Evolutionary conservation across 1,139 yeast species (phyloP).

Genomic region (Taphrina pruni): DNA sequence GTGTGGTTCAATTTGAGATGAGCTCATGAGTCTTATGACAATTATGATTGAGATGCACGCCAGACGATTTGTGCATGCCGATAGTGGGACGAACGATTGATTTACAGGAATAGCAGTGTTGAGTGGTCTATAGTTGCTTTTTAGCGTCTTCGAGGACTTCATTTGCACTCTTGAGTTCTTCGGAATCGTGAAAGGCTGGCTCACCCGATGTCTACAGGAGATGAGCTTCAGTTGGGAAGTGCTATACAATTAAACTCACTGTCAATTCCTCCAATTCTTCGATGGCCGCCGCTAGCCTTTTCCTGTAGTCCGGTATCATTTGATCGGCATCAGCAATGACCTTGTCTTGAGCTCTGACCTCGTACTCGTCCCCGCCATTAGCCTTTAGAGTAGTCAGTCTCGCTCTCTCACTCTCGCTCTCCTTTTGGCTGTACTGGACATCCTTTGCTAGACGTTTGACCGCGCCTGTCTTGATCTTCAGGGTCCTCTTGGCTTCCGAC

Average conservation of each 20-base stretch:
- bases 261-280: slow-evolving; percentile 29
- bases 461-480: slow-evolving; percentile 34
- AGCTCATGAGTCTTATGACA: too few species aligned
- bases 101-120: background rate
- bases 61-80: background rate
- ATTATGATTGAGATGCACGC: background rate
- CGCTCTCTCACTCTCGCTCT: slow-evolving; percentile 23
- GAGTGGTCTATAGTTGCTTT: slow-evolving; percentile 13
- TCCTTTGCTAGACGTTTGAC: slow-evolving; percentile 36
- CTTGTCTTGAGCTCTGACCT: slow-evolving; percentile 35
- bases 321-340: slow-evolving; percentile 40
- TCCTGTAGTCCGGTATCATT: slow-evolving; percentile 37
- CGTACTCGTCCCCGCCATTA: slow-evolving; percentile 40
- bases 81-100: background rate
- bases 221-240: background rate
- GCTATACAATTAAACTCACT: background rate
- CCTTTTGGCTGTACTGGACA: slow-evolving; percentile 29
- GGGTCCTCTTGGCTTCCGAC: slow-evolving; percentile 22
- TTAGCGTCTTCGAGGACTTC: slow-evolving; percentile 20
- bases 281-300: slow-evolving; percentile 25
- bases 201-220: slow-evolving; percentile 24
- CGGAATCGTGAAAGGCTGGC: slow-evolving; percentile 12
- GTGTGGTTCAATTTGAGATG: too few species aligned
- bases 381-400: slow-evolving; percentile 24
- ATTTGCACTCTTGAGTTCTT: slow-evolving; percentile 20